Base-by-base conservation (phyloP, 2,329 filamentous ascomycete species). In the Pseudopyricularia cyperi region DNA sequence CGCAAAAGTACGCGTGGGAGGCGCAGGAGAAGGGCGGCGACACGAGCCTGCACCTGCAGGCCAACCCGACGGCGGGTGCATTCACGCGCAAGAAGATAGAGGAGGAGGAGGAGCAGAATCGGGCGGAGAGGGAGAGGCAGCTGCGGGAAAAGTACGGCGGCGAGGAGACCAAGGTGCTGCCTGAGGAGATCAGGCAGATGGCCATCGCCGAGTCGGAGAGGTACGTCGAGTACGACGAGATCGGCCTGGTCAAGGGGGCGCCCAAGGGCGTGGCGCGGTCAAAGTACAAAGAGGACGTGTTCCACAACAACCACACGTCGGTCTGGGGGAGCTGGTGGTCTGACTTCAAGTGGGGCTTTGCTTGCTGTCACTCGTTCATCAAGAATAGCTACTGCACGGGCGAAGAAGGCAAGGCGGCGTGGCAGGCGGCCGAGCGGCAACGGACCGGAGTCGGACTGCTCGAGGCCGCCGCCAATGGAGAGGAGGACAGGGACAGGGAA, bases 371-470 rank as follows among this genome's bases (percentile, higher is more conserved):
- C 65, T 95, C 89, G 0, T 84, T 82, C 22, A 80, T 95, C 56
- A 96, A 95, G 70, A 97, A 98, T 68, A 95, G 89, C 62, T 98
- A 97, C 63, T 98, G 93, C 66, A 97, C 91, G 0, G 93, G 93
- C 26, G 88, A 93, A 55, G 87, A 87, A 54, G 93, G 93, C 34
- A 94, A 82, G 65, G 71, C 71, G 55, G 90, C 89, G 1, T 89
- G 87, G 67, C 83, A 90, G 59, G 84, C 87, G 53, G 82, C 87
- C 0, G 83, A 93, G 57, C 71, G 63, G 58, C 80, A 76, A 62
- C 67, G 74, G n/a, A 70, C 66, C 2, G 75, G 77, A 19, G 69
- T 46, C 28, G 50, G 37, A 9, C 50, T 51, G 12, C 42, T 51
- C 28, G 50, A 51, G 50, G 30, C 37, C 14, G 39, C 39, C 7